Conservation (phyloP, 1,139 yeast species). For the Kurtzmaniella quercitrusa region DNA sequence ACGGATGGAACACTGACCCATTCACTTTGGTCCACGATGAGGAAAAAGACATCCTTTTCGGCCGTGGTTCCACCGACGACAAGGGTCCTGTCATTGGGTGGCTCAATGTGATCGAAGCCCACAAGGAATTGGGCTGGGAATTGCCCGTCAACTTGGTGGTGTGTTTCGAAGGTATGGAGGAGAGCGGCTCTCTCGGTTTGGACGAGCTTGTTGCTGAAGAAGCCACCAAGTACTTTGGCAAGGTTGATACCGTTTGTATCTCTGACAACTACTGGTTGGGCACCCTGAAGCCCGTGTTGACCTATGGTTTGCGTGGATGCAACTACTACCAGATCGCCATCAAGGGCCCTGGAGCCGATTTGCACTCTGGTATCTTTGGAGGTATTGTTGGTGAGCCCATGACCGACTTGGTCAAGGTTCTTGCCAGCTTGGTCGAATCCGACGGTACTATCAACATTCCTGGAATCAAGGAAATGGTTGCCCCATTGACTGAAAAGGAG, state of each 20-base stretch:
- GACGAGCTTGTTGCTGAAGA: slow-evolving; percentile 78
- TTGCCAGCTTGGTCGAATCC: slow-evolving; percentile 72
- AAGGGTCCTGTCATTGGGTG: slow-evolving; percentile 98
- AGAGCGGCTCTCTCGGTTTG: slow-evolving; percentile 89
- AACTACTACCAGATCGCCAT: slow-evolving; percentile 82
- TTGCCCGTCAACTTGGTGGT: slow-evolving; percentile 89
- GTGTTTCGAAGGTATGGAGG: slow-evolving; percentile 99
- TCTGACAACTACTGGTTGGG: slow-evolving; percentile 99
- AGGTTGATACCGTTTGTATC: slow-evolving; percentile 91
- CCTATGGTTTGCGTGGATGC: slow-evolving; percentile 96
- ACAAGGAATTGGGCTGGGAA: slow-evolving; percentile 75
- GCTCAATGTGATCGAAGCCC: slow-evolving; percentile 92
- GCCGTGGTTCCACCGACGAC: slow-evolving; percentile 96
- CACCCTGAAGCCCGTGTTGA: slow-evolving; percentile 90
- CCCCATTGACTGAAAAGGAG: slow-evolving; percentile 83
- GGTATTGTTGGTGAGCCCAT: slow-evolving; percentile 97
- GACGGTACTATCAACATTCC: slow-evolving; percentile 82
- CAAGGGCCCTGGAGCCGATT: slow-evolving; percentile 93
- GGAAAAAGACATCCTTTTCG: slow-evolving; percentile 64
- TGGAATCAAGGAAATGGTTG: slow-evolving; percentile 91
- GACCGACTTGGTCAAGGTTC: slow-evolving; percentile 80
- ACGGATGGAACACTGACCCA: slow-evolving; percentile 96
- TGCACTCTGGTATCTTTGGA: slow-evolving; percentile 97
- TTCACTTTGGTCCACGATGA: slow-evolving; percentile 60
- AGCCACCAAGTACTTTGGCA: slow-evolving; percentile 74